Percentiles rank a stretch among this genome's conserved stretches.
These are phyloP conservation scores for Crucibulum laeve DNA, from an alignment of 768 basidiomycete genomes.

Conservation along the genomic window DNA sequence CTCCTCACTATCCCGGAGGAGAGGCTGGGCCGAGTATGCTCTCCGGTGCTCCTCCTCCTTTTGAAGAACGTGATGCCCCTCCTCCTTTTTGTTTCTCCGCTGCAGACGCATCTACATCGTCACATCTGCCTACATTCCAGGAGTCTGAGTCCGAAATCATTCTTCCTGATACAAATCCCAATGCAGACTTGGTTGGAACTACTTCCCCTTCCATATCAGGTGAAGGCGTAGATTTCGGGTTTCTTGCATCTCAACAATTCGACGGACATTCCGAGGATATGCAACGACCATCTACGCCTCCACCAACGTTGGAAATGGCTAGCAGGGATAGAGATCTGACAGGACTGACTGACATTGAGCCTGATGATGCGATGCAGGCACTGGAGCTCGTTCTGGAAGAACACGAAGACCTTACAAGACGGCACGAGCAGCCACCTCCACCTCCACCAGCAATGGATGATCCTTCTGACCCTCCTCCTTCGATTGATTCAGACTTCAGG, in stretches of 20 bases:
- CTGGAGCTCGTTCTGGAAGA: conserved; percentile 57
- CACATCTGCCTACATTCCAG: conserved; percentile 65
- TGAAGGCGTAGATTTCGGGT: conserved; percentile 79
- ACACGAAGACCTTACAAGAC: conserved; percentile 31
- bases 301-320: conserved; percentile 74
- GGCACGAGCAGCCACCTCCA: conserved; percentile 43
- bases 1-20: conserved; percentile 65
- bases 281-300: conserved; percentile 61
- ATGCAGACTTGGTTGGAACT: conserved; percentile 28
- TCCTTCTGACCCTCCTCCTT: conserved; percentile 84
- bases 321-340: conserved; percentile 68
- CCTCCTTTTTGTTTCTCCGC: conserved; percentile 64
- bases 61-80: conserved; percentile 79
- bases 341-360: conserved; percentile 54
- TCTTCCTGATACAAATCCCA: conserved; percentile 43
- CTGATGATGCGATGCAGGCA: conserved; percentile 50
- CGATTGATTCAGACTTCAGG: conserved; percentile 78
- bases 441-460: conserved; percentile 85
- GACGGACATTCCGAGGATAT: conserved; percentile 76
- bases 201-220: conserved; percentile 45
- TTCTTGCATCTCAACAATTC: conserved; percentile 66
- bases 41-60: conserved; percentile 72
- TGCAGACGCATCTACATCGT: conserved; percentile 55
- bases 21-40: conserved; percentile 74
- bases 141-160: conserved; percentile 79